phyloP scores from a whole-genome alignment of 306 rosid species.

The Urtica urens region DNA sequence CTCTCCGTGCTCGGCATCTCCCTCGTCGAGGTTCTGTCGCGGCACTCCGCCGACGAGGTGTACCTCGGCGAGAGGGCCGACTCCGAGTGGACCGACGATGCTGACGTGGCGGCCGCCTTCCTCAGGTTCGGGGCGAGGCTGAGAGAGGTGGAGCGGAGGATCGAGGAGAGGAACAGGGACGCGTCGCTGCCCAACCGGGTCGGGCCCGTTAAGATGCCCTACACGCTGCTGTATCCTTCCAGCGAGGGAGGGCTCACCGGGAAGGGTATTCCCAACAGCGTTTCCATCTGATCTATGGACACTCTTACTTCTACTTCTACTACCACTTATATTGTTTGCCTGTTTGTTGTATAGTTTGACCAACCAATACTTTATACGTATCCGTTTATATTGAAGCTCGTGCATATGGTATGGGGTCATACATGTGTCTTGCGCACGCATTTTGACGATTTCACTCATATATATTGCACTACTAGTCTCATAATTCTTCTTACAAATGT shows the following conservation, averaged over 20 bases:
- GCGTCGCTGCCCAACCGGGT: constrained; percentile 29
- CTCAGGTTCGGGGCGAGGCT: constrained; percentile 35
- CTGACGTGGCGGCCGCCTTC: constrained; percentile 28
- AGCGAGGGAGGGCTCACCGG: constrained; percentile 48
- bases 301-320: too few species aligned
- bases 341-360: too few species aligned
- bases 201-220: constrained; percentile 56
- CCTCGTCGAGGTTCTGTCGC: constrained; percentile 54
- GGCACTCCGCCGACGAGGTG: constrained; percentile 68
- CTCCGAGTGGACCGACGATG: constrained; percentile 56
- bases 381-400: too few species aligned
- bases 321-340: too few species aligned
- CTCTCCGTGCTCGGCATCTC: constrained; percentile 48
- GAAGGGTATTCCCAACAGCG: constrained; percentile 64
- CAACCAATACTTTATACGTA: too few species aligned
- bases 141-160: constrained; percentile 27
- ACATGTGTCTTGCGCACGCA: too few species aligned
- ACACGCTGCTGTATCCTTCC: constrained; percentile 46
- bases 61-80: constrained; percentile 56
- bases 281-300: constrained; percentile 37
- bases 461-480: too few species aligned
- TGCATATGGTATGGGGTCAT: too few species aligned
- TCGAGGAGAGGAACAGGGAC: constrained; percentile 33
- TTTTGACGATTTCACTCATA: too few species aligned
- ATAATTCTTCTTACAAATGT: too few species aligned